These are phyloP conservation scores for Monilinia fructigena DNA, from an alignment of 2,329 filamentous ascomycete genomes.

Conservation along the genomic window DNA sequence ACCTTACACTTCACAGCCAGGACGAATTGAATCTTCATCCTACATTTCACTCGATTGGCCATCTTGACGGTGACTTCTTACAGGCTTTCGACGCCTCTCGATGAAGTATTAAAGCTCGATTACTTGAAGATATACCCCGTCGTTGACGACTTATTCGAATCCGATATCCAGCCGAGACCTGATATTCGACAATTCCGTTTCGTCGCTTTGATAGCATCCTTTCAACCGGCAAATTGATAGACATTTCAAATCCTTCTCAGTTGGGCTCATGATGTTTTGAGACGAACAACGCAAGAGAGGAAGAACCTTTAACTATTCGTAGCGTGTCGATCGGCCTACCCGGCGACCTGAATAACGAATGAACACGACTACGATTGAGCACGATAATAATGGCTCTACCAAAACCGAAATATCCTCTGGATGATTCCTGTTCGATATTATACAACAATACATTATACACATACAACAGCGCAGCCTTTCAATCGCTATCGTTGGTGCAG, in stretches of 20 bases:
- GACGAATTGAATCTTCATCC: constrained; percentile 16
- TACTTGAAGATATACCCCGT: constrained; percentile 15
- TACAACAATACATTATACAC: constrained; percentile 81
- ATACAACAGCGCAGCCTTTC: constrained; percentile 72
- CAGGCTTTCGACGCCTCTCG: neutral
- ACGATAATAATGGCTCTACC: constrained; percentile 50
- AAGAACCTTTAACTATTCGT: constrained; percentile 17
- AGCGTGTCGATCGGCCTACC: constrained; percentile 20
- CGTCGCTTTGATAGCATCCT: constrained; percentile 23
- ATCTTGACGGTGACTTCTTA: constrained; percentile 23
- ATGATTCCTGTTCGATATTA: constrained; percentile 78
- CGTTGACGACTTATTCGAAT: constrained; percentile 20
- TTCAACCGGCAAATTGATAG: constrained; percentile 7
- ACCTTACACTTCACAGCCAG: constrained; percentile 11
- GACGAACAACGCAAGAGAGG: constrained; percentile 14
- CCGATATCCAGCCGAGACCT: neutral
- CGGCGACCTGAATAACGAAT: constrained; percentile 22
- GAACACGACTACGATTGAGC: constrained; percentile 25
- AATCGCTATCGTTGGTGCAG: constrained; percentile 66
- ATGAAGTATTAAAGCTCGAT: constrained; percentile 7
- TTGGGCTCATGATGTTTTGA: constrained; percentile 21
- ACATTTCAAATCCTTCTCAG: constrained; percentile 2
- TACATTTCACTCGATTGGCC: constrained; percentile 14
- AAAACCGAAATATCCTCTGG: constrained; percentile 65
- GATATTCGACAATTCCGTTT: constrained; percentile 16